Evolutionary conservation across 139 green algal species (phyloP), one percentile per base, ranked within the genome.

Genomic region (Spirogloea muscicola): DNA sequence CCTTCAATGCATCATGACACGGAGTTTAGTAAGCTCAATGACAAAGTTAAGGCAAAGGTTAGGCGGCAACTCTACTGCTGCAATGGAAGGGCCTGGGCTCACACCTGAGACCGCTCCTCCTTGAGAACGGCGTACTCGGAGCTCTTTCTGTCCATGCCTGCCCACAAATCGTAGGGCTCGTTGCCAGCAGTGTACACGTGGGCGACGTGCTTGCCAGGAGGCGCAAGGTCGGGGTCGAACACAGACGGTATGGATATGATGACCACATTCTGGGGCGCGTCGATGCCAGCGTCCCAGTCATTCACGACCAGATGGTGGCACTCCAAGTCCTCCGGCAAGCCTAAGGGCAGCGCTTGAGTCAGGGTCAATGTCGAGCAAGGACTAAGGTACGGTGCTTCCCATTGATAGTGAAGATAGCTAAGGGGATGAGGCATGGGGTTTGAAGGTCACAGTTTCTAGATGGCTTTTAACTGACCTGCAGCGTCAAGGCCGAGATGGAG

Each of bases 221-320:
- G 90, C 18, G 90, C 88, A 44, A 93, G 76, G 39, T 46, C 72
- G 2, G 84, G 68, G 74, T 92, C 86, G 72, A 93, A 89, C 27
- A 90, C 81, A 42, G 85, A 87, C 10, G 90, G 88, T 60, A 95
- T 90, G 57, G 79, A 89, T 13, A 87, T 86, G 62, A 91, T 92
- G 57, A 79, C 52, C 16, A 86, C 68, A 58, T 88, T 88, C 43
- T 68, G 46, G 5, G 68, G 68, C 21, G 58, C 41, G 1, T 48
- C 61, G 2, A 84, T 43, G 3, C 42, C 49, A 40, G 84, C 68
- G 31, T 80, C 42, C 87, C 86, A 91, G 81, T 84, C 55, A 63
- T 91, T 88, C 31, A 96, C 86, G 18, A 94, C 74, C n/a, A 96
- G 82, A 77, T 96, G 90, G 77, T 96, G 89, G 77, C 85, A 89